Base-by-base conservation (phyloP, 257 asterid species). In the Lavandula angustifolia region DNA sequence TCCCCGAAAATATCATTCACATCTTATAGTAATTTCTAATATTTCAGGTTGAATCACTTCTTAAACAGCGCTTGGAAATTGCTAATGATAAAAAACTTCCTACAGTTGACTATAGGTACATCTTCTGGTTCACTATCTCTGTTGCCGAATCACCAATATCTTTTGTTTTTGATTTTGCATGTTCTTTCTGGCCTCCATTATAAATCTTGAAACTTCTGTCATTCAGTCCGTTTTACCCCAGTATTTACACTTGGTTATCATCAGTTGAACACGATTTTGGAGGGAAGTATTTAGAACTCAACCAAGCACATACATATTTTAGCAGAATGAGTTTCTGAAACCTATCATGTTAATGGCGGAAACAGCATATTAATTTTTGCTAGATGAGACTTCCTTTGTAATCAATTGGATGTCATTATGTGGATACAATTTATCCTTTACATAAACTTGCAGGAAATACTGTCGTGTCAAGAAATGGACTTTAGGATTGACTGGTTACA, bases 401-500 rank as follows among this genome's bases (percentile, higher is more conserved):
- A 55, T 56, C 14, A 43, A 43, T 35, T 16, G 16, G 59, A 54
- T 59, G 60, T 47, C 37, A n/a, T 29, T 53, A 56, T 55, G 64
- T 66, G 60, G 60, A 50, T 46, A 56, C 49, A 47, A 14, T 40
- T 27, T 53, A 4, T 60, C 60, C 42, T 54, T 52, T 47, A 44
- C 62, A 27, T 5, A 35, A 41, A 54, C 60, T 61, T 74, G 62
- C 78, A 92, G 97, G 88, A 89, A 83, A 70, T 92, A 92, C 78
- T 59, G 87, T 60, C 78, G 87, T 63, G 89, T 89, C 76, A 84
- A 75, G 81, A 81, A 76, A 76, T 80, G 99, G 97, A 92, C 96
- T 68, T 80, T 89, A 44, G 97, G 96, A 66, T 81, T 89, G 80
- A 68, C 90, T 34, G 96, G 99, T 70, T 73, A 70, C 53, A 72